These are phyloP conservation scores for Penicillium macrosclerotiorum DNA, from an alignment of 495 filamentous ascomycete species.

Conservation along the genomic window DNA sequence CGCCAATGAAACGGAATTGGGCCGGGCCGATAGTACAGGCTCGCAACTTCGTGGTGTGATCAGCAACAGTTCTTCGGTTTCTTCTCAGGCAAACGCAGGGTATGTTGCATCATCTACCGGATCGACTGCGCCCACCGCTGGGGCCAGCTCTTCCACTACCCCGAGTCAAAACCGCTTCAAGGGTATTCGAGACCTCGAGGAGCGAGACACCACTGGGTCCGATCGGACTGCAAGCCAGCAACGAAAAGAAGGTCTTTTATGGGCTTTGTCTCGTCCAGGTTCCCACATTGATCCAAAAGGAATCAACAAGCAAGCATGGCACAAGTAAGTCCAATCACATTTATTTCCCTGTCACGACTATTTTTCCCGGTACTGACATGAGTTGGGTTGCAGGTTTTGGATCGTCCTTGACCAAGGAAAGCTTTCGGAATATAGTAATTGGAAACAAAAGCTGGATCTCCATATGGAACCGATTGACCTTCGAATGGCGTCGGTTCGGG, in stretches of 20 bases:
- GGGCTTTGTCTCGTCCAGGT: slow-evolving; percentile 90
- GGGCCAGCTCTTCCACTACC: slow-evolving; percentile 33
- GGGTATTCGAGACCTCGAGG: slow-evolving; percentile 86
- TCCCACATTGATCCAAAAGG: slow-evolving; percentile 94
- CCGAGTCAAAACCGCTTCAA: slow-evolving; percentile 69
- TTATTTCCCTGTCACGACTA: slow-evolving; percentile 5
- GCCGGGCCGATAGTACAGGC: slow-evolving; percentile 68
- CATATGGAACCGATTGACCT: slow-evolving; percentile 99
- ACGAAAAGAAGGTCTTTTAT: slow-evolving; percentile 88
- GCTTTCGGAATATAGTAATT: slow-evolving; percentile 97
- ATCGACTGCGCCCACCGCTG: slow-evolving; percentile 29
- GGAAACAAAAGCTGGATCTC: slow-evolving; percentile 94
- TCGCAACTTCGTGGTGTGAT: slow-evolving; percentile 57
- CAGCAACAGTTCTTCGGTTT: slow-evolving; percentile 47
- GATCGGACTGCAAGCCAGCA: slow-evolving; percentile 51
- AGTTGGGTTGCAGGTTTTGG: slow-evolving; percentile 70
- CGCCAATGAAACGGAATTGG: slow-evolving; percentile 62
- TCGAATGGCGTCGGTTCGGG: slow-evolving; percentile 92
- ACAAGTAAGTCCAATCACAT: slow-evolving; percentile 70
- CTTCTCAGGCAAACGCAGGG: slow-evolving; percentile 42
- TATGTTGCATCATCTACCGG: slow-evolving; percentile 30
- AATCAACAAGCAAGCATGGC: slow-evolving; percentile 96
- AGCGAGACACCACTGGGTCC: slow-evolving; percentile 57
- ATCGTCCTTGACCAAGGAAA: slow-evolving; percentile 96
- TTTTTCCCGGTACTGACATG: slow-evolving; percentile 7